Base-by-base conservation (phyloP, 805 yeast species). In the Yamadazyma akitaensis region DNA sequence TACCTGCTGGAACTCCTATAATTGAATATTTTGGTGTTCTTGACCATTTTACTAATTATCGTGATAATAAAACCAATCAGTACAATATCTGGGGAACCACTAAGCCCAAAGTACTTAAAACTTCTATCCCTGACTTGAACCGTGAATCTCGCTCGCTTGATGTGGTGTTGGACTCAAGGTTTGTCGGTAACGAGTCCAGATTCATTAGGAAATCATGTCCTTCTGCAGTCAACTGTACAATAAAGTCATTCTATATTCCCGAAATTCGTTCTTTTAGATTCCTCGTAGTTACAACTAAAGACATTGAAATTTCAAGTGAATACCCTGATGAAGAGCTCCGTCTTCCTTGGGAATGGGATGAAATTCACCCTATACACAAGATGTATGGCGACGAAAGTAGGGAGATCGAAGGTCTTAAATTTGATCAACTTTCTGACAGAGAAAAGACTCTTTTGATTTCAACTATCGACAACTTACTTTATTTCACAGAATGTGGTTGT, bases 261-360 rank as follows among this genome's bases (percentile, higher is more conserved):
- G 72, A 86, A 9, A 59, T 56, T 11, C 61, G 64, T 35, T 42
- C 59, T 0, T 64, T 76, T 41, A 76, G 74, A 45, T 82, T 87
- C 58, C 70, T 80, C 8, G 72, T 88, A 9, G 70, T 70, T 25
- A 79, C 96, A 0, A 63, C 74, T 1, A 75, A 70, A 40, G 78
- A 79, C 2, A 77, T 91, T 24, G 70, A 37, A 11, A 51, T 72
- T 19, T 55, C 55, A 31, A 45, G 58, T 2, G 61, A 56, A 2
- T 12, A 72, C 43, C 63, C 73, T 9, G 89, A 81, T n/a, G 79
- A 82, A 34, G 97, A 91, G 59, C 64, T 92, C 17, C 76, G 91
- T 0, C 63, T 89, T 9, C 79, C 82, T 1, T 92, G 98, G 98
- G 88, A 84, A 49, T 92, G 97, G 96, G 96, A 90, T 59, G 60